phyloP scores from a whole-genome alignment of 1,139 yeast species.

The Kluyveromyces sp. region DNA sequence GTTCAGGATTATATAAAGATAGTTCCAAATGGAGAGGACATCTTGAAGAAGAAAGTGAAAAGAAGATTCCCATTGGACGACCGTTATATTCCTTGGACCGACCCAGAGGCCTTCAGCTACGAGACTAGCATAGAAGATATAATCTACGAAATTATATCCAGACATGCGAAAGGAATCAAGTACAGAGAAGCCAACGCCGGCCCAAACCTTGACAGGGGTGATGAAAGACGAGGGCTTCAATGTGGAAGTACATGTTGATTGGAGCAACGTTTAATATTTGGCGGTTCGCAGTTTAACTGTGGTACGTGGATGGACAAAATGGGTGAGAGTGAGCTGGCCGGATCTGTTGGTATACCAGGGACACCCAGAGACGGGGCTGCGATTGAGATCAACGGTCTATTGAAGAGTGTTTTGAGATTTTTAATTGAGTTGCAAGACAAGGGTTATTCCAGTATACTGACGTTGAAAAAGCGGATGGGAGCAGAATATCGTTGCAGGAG shows the following conservation, averaged over 20 bases:
- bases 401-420: constrained; percentile 79
- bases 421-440: constrained; percentile 49
- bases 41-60: constrained; percentile 63
- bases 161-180: constrained; percentile 83
- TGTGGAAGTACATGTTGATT: constrained; percentile 71
- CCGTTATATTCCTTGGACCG: constrained; percentile 60
- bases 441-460: constrained; percentile 46
- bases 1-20: constrained; percentile 68
- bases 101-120: constrained; percentile 66
- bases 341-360: constrained; percentile 85
- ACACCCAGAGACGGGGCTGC: constrained; percentile 99
- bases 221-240: constrained; percentile 92
- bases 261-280: constrained; percentile 79
- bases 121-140: constrained; percentile 66
- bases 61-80: constrained; percentile 91
- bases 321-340: constrained; percentile 89
- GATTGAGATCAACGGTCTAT: constrained; percentile 79
- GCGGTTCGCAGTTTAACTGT: constrained; percentile 89
- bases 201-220: constrained; percentile 74
- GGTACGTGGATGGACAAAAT: constrained; percentile 99
- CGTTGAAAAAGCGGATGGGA: constrained; percentile 55
- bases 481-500: constrained; percentile 41
- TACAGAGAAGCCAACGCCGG: constrained; percentile 98
- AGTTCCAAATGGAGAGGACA: constrained; percentile 62
- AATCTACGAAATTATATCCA: constrained; percentile 67